These are phyloP conservation scores for Dendrostoma leiphaemia DNA, from an alignment of 2,329 filamentous ascomycete genomes.

Conservation along the genomic window DNA sequence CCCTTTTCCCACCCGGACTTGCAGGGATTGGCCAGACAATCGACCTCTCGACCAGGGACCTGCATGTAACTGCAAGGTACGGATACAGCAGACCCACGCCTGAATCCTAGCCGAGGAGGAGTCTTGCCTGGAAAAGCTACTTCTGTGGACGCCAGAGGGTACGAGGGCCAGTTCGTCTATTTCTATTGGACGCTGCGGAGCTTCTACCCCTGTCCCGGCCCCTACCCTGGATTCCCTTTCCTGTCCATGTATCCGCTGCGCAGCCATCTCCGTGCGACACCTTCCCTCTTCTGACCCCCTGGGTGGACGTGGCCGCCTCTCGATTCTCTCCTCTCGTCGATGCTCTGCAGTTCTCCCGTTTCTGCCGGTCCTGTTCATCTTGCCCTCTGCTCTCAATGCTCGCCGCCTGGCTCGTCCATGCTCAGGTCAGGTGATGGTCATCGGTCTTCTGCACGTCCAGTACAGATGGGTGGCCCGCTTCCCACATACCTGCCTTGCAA, in stretches of 20 bases:
- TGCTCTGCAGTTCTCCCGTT: no score
- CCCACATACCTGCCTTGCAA: no score
- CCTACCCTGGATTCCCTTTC: no score
- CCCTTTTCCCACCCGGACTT: background rate
- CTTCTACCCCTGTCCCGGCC: background rate
- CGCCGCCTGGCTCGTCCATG: no score
- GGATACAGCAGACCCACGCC: background rate
- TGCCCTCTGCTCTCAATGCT: no score
- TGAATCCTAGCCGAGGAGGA: background rate
- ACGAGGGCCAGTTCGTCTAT: no score
- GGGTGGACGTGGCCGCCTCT: background rate
- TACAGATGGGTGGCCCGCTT: no score
- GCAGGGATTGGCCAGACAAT: background rate
- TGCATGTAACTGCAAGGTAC: slow-evolving; percentile 3
- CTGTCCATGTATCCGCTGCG: no score
- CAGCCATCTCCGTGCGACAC: background rate
- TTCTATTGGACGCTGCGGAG: background rate
- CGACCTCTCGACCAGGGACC: background rate
- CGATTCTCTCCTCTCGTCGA: background rate
- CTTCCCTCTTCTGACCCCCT: background rate
- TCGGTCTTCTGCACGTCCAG: no score
- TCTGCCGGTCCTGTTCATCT: background rate
- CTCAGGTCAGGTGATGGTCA: no score
- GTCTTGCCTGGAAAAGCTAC: background rate
- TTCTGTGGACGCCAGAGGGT: background rate